Evolutionary conservation across 2,329 filamentous ascomycete genomes (phyloP).

Genomic region (Helminthosporium solani): DNA sequence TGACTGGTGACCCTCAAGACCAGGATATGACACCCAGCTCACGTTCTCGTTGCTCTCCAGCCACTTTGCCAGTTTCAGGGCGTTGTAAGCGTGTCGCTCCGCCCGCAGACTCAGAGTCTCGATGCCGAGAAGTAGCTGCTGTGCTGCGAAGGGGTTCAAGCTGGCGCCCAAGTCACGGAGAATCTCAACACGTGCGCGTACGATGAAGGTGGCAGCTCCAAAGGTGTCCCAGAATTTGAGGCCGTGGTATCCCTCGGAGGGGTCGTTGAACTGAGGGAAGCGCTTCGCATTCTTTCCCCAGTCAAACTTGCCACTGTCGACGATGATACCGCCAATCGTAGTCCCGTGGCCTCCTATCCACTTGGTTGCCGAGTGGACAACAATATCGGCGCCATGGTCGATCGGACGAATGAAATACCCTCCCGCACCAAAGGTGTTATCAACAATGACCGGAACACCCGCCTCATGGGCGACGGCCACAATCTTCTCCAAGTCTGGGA

Average conservation of each 20-base stretch:
- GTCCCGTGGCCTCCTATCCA: conserved; percentile 97
- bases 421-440: conserved; percentile 94
- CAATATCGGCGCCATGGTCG: conserved; percentile 87
- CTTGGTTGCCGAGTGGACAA: conserved; percentile 92
- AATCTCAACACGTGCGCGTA: conserved; percentile 85
- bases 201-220: conserved; percentile 76
- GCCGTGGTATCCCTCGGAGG: conserved; percentile 85
- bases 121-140: conserved; percentile 84
- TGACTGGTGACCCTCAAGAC: conserved; percentile 76
- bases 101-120: conserved; percentile 87
- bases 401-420: conserved; percentile 87
- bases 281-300: conserved; percentile 82
- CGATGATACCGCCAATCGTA: conserved; percentile 80
- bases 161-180: conserved; percentile 80
- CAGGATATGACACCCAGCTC: conserved; percentile 91
- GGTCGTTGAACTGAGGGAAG: conserved; percentile 92
- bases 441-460: conserved; percentile 60
- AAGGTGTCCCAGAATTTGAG: conserved; percentile 95
- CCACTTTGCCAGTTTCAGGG: conserved; percentile 76
- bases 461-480: conserved; percentile 73
- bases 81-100: conserved; percentile 84
- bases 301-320: conserved; percentile 90
- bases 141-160: conserved; percentile 87
- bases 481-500: conserved; percentile 87
- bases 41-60: conserved; percentile 82